Base-by-base conservation (phyloP, 2,329 filamentous ascomycete genomes). In the Apiospora hydei region DNA sequence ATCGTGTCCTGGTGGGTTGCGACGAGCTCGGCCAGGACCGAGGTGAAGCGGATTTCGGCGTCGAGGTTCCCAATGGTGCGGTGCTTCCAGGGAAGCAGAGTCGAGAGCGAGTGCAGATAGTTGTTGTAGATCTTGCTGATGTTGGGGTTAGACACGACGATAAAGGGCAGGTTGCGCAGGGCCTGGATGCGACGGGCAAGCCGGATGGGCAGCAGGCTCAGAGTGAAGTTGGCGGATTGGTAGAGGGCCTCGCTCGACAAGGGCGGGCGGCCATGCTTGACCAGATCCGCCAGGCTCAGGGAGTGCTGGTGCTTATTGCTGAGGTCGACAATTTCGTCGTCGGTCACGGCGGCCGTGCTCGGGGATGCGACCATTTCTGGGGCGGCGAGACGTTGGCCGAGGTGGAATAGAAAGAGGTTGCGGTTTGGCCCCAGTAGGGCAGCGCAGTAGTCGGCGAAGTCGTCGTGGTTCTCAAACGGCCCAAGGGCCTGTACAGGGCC, bases 71-170 rank as follows among this genome's bases (percentile, higher is more conserved):
- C 90, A 74, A 97, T 95, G 68, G 86, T 85, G 71, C 88, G 88
- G 71, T 88, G 86, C 79, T 93, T 78, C 85, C 96, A 98, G 6
- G 96, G 95, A 4, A 98, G 89, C 21, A 99, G 88, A 0, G 95
- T 97, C 2, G 94, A 96, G 26, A 99, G 86, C 2, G 95, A 98
- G 83, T 98, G 95, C 64, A 97, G 87, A 82, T 99, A 99, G 83
- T 98, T 98, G 83, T 94, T 92, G 86, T 98, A 98, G 75, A 99
- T 99, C 78, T 93, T 92, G 38, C 92, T 93, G 77, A 99, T 95
- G 81, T 98, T 94, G 0, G 95, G 94, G 81, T 99, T 98, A n/a
- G 96, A 95, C 38, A 99, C 96, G 71, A 99, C 96, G 75, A 99
- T 98, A 83, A 96, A 99, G 0, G 96, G 96, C 11, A 99, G 90